Evolutionary conservation across 1,284 basidiomycete species (phyloP), one percentile per base, ranked within the genome.

Genomic region (Crucibulum parvulum): DNA sequence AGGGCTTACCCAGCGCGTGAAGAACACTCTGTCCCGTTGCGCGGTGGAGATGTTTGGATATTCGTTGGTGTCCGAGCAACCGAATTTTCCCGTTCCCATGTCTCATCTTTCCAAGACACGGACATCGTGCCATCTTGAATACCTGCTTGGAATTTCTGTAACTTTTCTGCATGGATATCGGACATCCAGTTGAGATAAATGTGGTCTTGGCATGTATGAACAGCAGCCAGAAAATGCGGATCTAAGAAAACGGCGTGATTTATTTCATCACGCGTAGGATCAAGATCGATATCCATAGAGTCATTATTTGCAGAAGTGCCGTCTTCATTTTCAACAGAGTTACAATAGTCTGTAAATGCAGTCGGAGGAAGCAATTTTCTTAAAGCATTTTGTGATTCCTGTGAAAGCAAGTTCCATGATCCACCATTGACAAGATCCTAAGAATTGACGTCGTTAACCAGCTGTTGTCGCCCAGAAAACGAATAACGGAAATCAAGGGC

Each of bases 41-140:
- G 61, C 37, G 37, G 54, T 43, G 63, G 51, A 4, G 53, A 48
- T 41, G 66, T 58, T 41, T 64, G 55, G 18, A 56, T 63, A 39
- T 68, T 63, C 38, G 62, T 43, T 47, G 39, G 39, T 43, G 51
- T 50, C 31, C 41, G 10, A 35, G 58, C 11, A 36, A n/a, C 18
- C n/a, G 50, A 62, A 63, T 84, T 81, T 7, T 83, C 79, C 18
- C 69, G 72, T 58, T 81, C 80, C 87, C 87, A 88, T 24, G 77
- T 79, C 50, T 87, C 84, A 67, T 88, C 87, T 66, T 88, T 88
- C 85, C 85, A 88, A 24, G 84, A 77, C 9, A 81, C 85, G 51
- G 84, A 79, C 52, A 85, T 55, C 7, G 73, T 78, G 0, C 86
- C 86, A 24, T 75, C 69, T 2, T 65, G 63, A 24, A 86, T 74